phyloP scores from a whole-genome alignment of 2,329 filamentous ascomycete species.

The Aspergillus sp. region DNA sequence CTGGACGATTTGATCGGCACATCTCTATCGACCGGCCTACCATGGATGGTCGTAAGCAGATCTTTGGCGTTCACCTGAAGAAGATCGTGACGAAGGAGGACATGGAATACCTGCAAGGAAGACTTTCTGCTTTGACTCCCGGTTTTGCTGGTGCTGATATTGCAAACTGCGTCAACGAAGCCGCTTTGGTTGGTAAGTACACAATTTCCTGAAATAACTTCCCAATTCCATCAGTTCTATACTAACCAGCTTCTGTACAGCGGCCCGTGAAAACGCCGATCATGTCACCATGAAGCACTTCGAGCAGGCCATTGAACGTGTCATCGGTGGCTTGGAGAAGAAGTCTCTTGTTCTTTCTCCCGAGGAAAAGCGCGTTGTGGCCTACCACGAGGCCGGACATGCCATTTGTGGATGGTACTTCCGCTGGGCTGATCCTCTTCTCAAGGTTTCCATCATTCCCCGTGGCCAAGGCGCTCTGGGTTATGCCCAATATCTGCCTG shows the following conservation, averaged over 20 bases:
- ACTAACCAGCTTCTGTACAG: conserved; percentile 48
- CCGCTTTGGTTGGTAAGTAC: conserved; percentile 82
- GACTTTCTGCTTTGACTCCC: conserved; percentile 87
- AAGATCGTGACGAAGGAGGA: conserved; percentile 95
- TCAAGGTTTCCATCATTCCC: conserved; percentile 98
- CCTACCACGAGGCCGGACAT: conserved; percentile 97
- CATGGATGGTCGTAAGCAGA: conserved; percentile 94
- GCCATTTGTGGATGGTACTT: conserved; percentile 99
- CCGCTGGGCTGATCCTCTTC: conserved; percentile 89
- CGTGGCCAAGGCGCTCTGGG: conserved; percentile 90
- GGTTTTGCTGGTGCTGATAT: conserved; percentile 98
- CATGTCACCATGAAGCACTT: conserved; percentile 88
- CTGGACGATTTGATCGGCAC: conserved; percentile 94
- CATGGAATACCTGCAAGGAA: conserved; percentile 80
- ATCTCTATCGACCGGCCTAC: conserved; percentile 94
- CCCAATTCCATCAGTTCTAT: conserved; percentile 41
- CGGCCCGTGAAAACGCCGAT: conserved; percentile 78
- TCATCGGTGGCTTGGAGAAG: conserved; percentile 94
- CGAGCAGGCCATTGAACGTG: conserved; percentile 95
- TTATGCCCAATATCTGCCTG: conserved; percentile 95
- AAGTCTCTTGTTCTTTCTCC: conserved; percentile 93
- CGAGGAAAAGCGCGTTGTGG: conserved; percentile 91
- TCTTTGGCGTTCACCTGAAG: conserved; percentile 90
- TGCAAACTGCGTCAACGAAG: conserved; percentile 97
- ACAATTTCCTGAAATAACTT: background rate